Conservation (phyloP, 2,329 filamentous ascomycete genomes). For the Trematosphaeria pertusa region DNA sequence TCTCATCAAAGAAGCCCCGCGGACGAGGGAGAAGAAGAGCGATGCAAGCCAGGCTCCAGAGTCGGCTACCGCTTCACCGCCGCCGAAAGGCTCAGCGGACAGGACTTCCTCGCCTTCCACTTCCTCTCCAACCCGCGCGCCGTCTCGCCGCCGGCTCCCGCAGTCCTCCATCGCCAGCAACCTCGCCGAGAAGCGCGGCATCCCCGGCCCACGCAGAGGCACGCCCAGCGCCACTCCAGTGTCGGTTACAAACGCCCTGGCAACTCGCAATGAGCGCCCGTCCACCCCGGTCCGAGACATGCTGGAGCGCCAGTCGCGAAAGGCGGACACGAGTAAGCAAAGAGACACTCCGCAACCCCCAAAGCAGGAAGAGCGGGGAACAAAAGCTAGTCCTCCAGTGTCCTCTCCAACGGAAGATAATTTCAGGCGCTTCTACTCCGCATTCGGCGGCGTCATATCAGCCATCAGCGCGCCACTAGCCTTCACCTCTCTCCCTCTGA, state of each 20-base stretch:
- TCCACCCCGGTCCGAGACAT: slow-evolving; percentile 42
- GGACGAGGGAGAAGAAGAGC: slow-evolving; percentile 35
- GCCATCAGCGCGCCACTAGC: slow-evolving; percentile 88
- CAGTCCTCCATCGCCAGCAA: slow-evolving; percentile 89
- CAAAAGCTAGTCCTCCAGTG: slow-evolving; percentile 19
- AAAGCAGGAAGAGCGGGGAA: slow-evolving; percentile 19
- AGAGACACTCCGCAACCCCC: slow-evolving; percentile 14
- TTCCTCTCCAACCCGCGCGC: slow-evolving; percentile 44
- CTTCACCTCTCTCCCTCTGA: slow-evolving; percentile 87
- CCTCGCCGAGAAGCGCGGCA: slow-evolving; percentile 83
- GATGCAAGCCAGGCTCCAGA: slow-evolving; percentile 17
- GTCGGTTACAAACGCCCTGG: slow-evolving; percentile 75
- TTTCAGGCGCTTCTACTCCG: slow-evolving; percentile 90
- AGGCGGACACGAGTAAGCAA: slow-evolving; percentile 26
- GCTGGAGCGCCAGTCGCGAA: slow-evolving; percentile 39
- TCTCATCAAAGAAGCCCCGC: slow-evolving; percentile 73
- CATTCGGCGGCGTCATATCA: slow-evolving; percentile 87
- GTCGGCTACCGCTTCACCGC: slow-evolving; percentile 15
- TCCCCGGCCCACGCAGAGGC: slow-evolving; percentile 63
- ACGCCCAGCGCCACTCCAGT: slow-evolving; percentile 75
- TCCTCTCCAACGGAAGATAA: slow-evolving; percentile 68
- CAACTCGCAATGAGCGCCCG: slow-evolving; percentile 52
- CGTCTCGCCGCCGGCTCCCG: slow-evolving; percentile 57
- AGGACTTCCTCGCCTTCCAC: slow-evolving; percentile 41
- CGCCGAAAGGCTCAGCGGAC: slow-evolving; percentile 24